Base-by-base conservation (phyloP, 345 rosid species). In the Draba incana region DNA sequence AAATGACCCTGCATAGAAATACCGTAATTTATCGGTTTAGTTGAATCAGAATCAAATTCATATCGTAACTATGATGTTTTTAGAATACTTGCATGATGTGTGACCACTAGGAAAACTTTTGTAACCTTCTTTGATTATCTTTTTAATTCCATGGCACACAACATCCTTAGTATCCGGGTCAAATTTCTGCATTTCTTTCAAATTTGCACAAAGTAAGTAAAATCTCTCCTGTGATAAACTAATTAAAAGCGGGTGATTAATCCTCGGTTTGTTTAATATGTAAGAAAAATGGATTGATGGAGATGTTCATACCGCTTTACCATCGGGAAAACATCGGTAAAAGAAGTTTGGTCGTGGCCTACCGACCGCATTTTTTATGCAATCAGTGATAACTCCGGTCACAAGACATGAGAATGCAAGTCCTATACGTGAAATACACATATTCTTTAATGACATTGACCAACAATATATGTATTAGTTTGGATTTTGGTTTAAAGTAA, bases 91-190 rank as follows among this genome's bases (percentile, higher is more conserved):
- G 83, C 86, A 83, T 6, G 89, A 84, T 68, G 81, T 78, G 78
- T 84, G 87, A 51, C 88, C 89, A 69, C 92, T 87, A 16, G 93
- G 90, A 41, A 87, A 87, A 58, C 93, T 87, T 74, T 85, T 85
- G 71, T 84, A 82, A 51, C 93, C 93, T 82, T 87, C 93, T 80
- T 75, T 85, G 56, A 87, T 78, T 41, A 60, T 46, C 24, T 35
- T 63, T 15, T 66, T 41, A 41, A 79, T 23, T 65, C 93, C 90
- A 72, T 75, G 71, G 51, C 93, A 87, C 30, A 78, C 49, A 52
- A 85, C 90, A 77, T 82, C 77, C 27, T 62, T 69, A 1, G 81
- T 70, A 4, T 62, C 57, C 16, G 55, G 11, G 38, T 84, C 69
- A 67, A 82, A 85, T 51, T 63, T 78, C 92, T 84, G 81, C 61